Percentiles rank a stretch among this genome's conserved stretches.
phyloP scores from a whole-genome alignment of 345 rosid species.

The Turritis glabra region DNA sequence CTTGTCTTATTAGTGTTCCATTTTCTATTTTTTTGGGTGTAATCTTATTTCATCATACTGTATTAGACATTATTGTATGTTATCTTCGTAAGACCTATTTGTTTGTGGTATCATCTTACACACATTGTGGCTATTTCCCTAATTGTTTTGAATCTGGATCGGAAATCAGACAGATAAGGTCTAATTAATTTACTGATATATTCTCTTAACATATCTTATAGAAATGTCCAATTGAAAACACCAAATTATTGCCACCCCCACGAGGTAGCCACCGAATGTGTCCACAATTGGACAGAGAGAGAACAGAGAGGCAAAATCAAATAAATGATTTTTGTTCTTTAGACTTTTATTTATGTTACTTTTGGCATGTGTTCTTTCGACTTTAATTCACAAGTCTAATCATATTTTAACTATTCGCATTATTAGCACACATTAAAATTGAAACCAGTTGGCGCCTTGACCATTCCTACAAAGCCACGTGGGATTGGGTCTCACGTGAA shows the following conservation, averaged over 20 bases:
- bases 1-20: background rate
- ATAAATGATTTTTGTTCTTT: conserved; percentile 13
- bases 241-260: conserved; percentile 25
- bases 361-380: conserved; percentile 8
- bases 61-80: background rate
- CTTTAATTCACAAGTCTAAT: background rate
- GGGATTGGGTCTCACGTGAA: conserved; percentile 28
- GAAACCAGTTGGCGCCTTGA: conserved; percentile 15
- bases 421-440: conserved; percentile 23
- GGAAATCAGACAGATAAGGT: background rate
- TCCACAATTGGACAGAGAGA: background rate
- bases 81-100: background rate
- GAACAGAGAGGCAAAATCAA: conserved; percentile 14
- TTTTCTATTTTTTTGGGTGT: background rate
- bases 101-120: background rate
- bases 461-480: conserved; percentile 28
- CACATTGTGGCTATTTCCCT: background rate
- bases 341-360: background rate
- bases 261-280: conserved; percentile 19
- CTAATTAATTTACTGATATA: background rate
- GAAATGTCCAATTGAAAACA: background rate
- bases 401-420: background rate
- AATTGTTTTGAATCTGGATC: background rate
- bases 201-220: background rate
- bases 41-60: conserved; percentile 10